Conservation (phyloP, 164 flowering plant species). For the Warburgia ugandensis region DNA sequence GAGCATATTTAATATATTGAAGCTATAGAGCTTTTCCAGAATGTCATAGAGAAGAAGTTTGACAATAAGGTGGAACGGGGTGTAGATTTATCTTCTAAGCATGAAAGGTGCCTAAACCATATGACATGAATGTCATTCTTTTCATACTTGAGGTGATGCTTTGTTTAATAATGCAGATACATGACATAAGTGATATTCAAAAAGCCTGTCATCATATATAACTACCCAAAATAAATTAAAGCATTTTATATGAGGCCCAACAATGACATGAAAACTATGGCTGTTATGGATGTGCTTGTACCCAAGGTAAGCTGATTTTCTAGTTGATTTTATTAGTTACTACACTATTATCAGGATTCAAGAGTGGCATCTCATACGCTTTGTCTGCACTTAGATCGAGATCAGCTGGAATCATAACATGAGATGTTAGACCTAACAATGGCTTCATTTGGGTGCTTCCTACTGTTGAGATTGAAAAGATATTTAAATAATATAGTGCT, state of each 20-base stretch:
- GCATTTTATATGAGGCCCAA: constrained; percentile 97
- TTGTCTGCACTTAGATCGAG: too few species aligned
- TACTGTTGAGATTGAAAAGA: too few species aligned
- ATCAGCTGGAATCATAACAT: too few species aligned
- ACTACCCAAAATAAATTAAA: constrained; percentile 88
- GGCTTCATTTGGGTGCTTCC: too few species aligned
- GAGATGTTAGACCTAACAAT: too few species aligned
- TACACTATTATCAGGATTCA: too few species aligned
- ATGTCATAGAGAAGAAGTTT: constrained; percentile 51
- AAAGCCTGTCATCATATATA: constrained; percentile 87
- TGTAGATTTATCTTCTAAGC: constrained; percentile 87
- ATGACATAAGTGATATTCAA: constrained; percentile 77
- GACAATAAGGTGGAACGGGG: constrained; percentile 84
- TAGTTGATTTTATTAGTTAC: too few species aligned
- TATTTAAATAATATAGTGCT: too few species aligned
- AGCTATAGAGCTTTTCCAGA: constrained; percentile 60
- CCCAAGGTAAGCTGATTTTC: constrained; percentile 60
- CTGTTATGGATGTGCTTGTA: constrained; percentile 98
- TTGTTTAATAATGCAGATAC: constrained; percentile 41
- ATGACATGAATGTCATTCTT: too few species aligned
- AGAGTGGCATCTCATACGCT: too few species aligned
- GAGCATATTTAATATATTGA: constrained; percentile 68
- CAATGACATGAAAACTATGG: constrained; percentile 78
- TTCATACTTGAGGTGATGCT: too few species aligned
- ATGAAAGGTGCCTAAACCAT: constrained; percentile 87